phyloP scores from a whole-genome alignment of 2,329 filamentous ascomycete genomes.

The Geoglossum cookeanum region DNA sequence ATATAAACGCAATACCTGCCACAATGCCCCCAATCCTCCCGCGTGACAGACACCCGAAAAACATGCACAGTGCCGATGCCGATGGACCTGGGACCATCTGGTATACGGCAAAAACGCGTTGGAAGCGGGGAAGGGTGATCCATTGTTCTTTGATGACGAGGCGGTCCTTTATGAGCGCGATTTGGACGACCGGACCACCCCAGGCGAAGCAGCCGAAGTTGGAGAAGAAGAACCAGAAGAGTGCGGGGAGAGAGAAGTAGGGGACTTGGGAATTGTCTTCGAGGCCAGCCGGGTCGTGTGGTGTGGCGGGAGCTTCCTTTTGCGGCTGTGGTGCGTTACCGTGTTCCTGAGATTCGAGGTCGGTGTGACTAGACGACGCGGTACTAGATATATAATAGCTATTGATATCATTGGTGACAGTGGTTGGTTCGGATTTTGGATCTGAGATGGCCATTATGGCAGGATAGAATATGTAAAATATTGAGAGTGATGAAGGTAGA shows the following conservation, averaged over 20 bases:
- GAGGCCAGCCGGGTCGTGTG: not conserved
- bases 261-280: conserved; percentile 17
- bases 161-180: conserved; percentile 19
- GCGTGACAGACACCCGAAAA: conserved; percentile 19
- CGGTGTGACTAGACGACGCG: too few relatives aligned
- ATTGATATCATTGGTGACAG: too few relatives aligned
- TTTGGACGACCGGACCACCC: conserved; percentile 19
- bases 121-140: conserved; percentile 18
- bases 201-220: conserved; percentile 20
- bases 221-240: conserved; percentile 21
- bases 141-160: conserved; percentile 19
- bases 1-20: conserved; percentile 16
- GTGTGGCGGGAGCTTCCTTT: too few relatives aligned
- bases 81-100: conserved; percentile 20
- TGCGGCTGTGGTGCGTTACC: too few relatives aligned
- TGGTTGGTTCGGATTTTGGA: too few relatives aligned
- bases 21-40: conserved; percentile 17
- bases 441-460: too few relatives aligned
- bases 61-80: conserved; percentile 20
- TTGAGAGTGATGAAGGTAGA: too few relatives aligned
- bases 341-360: too few relatives aligned
- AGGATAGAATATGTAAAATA: too few relatives aligned
- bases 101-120: conserved; percentile 20
- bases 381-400: too few relatives aligned
- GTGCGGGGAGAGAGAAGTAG: conserved; percentile 12